Percentiles rank a stretch among this genome's conserved stretches.
phyloP scores from a whole-genome alignment of 2,329 filamentous ascomycete species.

The Arthroderma sp. region DNA sequence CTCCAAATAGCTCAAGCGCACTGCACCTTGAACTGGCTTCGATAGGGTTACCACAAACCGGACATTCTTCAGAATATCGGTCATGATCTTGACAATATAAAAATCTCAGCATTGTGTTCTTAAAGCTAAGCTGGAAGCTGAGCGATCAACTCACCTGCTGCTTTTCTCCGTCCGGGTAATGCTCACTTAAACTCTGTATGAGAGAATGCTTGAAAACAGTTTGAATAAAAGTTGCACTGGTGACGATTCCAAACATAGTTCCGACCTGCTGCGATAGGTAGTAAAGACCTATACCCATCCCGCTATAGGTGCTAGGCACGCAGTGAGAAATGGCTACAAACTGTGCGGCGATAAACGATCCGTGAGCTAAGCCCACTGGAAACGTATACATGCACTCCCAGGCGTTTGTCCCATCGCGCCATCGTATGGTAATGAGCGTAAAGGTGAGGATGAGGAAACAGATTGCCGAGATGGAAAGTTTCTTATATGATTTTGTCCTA shows the following conservation, averaged over 20 bases:
- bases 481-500: conserved; percentile 3
- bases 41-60: no score
- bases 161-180: no score
- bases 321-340: not conserved
- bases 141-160: no score
- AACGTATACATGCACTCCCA: conserved; percentile 1
- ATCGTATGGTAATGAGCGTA: not conserved
- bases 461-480: not conserved
- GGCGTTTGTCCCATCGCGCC: not conserved
- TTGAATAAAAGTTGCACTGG: not conserved
- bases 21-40: no score
- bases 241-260: conserved; percentile 1
- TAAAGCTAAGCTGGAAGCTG: no score
- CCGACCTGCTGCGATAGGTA: conserved; percentile 1
- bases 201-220: no score
- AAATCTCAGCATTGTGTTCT: no score
- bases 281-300: conserved; percentile 1
- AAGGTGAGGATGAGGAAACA: not conserved
- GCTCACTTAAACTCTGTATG: no score
- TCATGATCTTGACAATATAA: no score
- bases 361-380: not conserved
- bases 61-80: no score
- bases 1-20: no score
- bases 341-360: not conserved
- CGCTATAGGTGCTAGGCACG: not conserved